Evolutionary conservation across 2,329 filamentous ascomycete genomes (phyloP).

Genomic region (Alternaria brassicae): DNA sequence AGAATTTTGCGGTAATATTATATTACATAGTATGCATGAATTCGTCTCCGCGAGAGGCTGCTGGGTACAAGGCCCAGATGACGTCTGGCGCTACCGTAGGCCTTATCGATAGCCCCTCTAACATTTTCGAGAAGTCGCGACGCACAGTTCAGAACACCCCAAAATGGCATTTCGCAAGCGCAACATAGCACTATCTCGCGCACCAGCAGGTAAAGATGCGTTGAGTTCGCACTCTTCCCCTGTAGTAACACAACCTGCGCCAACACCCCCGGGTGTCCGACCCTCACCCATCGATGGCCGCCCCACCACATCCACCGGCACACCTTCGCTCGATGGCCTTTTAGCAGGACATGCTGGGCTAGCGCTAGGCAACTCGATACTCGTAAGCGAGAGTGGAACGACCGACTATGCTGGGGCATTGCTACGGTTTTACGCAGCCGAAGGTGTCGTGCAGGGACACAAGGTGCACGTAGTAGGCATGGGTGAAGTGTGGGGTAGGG

Average conservation of each 20-base stretch:
- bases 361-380: slow-evolving; percentile 77
- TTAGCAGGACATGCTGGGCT: slow-evolving; percentile 87
- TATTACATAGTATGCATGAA: not conserved
- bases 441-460: slow-evolving; percentile 91
- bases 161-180: slow-evolving; percentile 73
- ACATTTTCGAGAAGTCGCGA: slow-evolving; percentile 19
- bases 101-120: slow-evolving; percentile 19
- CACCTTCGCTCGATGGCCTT: slow-evolving; percentile 81
- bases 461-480: slow-evolving; percentile 84
- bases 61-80: not conserved
- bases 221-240: slow-evolving; percentile 15
- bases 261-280: slow-evolving; percentile 63
- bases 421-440: slow-evolving; percentile 87
- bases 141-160: not conserved
- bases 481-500: slow-evolving; percentile 79
- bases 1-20: no score
- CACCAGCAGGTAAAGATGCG: slow-evolving; percentile 30
- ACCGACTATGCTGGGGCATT: slow-evolving; percentile 91
- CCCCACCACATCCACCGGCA: slow-evolving; percentile 89
- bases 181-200: slow-evolving; percentile 63
- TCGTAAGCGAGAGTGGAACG: slow-evolving; percentile 88
- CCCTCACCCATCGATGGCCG: slow-evolving; percentile 90
- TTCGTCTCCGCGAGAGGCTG: not conserved
- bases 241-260: slow-evolving; percentile 22
- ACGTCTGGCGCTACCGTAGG: not conserved